phyloP scores from a whole-genome alignment of 139 green algal species.

The Asterochloris erici region DNA sequence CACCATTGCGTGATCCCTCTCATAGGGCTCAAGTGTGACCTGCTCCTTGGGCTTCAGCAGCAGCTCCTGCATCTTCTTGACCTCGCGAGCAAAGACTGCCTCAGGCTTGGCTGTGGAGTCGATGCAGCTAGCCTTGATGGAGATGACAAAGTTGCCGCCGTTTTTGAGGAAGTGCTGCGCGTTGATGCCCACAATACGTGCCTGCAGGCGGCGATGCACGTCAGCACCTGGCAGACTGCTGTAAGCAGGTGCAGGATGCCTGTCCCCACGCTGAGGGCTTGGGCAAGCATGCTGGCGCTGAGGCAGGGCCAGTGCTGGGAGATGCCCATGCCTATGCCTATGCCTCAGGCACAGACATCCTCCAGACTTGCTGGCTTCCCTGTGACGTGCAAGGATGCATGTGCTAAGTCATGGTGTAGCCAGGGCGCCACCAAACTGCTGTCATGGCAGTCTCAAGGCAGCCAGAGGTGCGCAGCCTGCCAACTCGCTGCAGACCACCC shows the following conservation, averaged over 20 bases:
- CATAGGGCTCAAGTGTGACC: conserved; percentile 98
- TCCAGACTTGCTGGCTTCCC: too few relatives aligned
- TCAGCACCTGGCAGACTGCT: conserved; percentile 29
- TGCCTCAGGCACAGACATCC: too few relatives aligned
- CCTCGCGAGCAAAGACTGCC: conserved; percentile 96
- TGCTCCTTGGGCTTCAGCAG: conserved; percentile 95
- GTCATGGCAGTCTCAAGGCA: too few relatives aligned
- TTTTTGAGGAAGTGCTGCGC: conserved; percentile 98
- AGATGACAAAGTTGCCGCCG: conserved; percentile 97
- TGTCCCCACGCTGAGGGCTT: too few relatives aligned
- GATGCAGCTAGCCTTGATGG: conserved; percentile 99
- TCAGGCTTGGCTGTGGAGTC: conserved; percentile 97
- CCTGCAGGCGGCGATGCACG: conserved; percentile 63
- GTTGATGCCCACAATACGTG: conserved; percentile 97
- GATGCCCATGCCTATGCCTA: background rate
- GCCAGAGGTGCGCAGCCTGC: too few relatives aligned
- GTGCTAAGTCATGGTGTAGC: too few relatives aligned
- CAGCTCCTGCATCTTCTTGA: conserved; percentile 98
- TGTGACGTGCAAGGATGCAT: too few relatives aligned
- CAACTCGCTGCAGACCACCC: too few relatives aligned
- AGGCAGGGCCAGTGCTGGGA: background rate
- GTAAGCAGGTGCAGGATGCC: too few relatives aligned
- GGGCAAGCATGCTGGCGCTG: background rate
- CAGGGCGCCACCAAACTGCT: too few relatives aligned
- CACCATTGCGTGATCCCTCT: conserved; percentile 98